Percentiles rank a stretch among this genome's conserved stretches.
phyloP scores from a whole-genome alignment of 345 rosid genomes.

The Xanthoceras sorbifolium region DNA sequence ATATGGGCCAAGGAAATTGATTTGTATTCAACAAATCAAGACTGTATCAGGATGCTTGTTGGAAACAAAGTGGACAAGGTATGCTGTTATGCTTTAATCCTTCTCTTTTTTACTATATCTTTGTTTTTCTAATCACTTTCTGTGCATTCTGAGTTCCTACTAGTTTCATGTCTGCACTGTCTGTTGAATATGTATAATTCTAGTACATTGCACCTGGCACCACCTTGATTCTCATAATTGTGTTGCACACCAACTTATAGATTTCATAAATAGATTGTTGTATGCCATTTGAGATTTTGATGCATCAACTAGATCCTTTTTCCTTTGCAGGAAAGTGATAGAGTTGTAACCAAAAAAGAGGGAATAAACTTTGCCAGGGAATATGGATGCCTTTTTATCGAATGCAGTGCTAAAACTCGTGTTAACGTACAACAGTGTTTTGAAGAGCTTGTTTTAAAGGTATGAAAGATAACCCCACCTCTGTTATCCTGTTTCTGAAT shows the following conservation, averaged over 20 bases:
- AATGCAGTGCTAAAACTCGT: conserved; percentile 71
- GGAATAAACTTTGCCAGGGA: conserved; percentile 64
- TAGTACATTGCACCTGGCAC: neutral
- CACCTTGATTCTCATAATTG: neutral
- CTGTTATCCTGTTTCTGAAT: neutral
- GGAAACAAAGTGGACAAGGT: conserved; percentile 98
- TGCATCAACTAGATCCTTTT: neutral
- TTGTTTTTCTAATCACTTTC: neutral
- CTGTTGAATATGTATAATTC: neutral
- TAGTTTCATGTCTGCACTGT: neutral
- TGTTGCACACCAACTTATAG: neutral
- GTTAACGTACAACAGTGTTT: conserved; percentile 62
- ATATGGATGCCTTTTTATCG: conserved; percentile 65
- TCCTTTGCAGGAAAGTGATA: conserved; percentile 55
- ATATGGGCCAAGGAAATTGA: conserved; percentile 97
- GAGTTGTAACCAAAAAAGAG: conserved; percentile 62
- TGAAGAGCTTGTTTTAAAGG: conserved; percentile 70
- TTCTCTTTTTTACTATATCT: neutral
- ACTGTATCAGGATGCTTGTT: conserved; percentile 96
- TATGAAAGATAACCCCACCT: conserved; percentile 3
- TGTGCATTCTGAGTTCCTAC: neutral
- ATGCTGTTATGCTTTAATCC: neutral
- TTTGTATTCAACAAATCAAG: conserved; percentile 86
- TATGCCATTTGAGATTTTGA: neutral
- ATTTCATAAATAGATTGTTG: neutral